A percentile compares a stretch with the other conserved stretches of the same genome.
Conservation (phyloP, 306 rosid genomes). For the Cucurbita argyrosperma region DNA sequence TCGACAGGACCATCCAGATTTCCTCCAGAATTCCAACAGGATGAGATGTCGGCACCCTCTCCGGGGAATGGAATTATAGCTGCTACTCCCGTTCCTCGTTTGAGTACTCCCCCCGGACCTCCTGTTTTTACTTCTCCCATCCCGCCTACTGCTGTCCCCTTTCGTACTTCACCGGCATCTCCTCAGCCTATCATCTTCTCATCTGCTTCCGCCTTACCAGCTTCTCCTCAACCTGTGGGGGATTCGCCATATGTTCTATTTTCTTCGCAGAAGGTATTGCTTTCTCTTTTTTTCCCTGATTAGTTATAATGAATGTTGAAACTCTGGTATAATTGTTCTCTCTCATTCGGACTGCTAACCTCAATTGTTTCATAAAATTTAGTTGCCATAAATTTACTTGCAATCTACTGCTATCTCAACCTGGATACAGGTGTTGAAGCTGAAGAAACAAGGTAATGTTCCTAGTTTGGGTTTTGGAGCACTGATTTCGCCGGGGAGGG, state of each 20-base stretch:
- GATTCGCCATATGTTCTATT: slow-evolving; percentile 70
- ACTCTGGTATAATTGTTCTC: not conserved
- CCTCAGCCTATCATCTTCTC: slow-evolving; percentile 90
- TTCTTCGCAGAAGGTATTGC: slow-evolving; percentile 73
- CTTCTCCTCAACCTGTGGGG: slow-evolving; percentile 23
- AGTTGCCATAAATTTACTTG: not conserved
- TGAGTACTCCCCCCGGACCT: slow-evolving; percentile 98
- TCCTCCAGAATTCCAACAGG: slow-evolving; percentile 51
- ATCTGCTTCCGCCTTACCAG: slow-evolving; percentile 43
- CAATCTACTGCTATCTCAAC: not conserved
- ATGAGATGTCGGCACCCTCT: slow-evolving; percentile 40
- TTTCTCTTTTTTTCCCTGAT: not conserved
- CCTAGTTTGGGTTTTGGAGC: slow-evolving; percentile 99
- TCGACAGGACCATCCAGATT: slow-evolving; percentile 33
- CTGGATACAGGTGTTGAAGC: slow-evolving; percentile 53
- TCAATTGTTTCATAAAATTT: not conserved
- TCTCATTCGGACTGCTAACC: not conserved
- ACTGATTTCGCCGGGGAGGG: slow-evolving; percentile 84
- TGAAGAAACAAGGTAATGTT: slow-evolving; percentile 76
- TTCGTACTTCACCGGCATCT: slow-evolving; percentile 77
- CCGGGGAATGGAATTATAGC: slow-evolving; percentile 53
- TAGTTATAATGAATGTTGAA: not conserved
- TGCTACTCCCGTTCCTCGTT: slow-evolving; percentile 57
- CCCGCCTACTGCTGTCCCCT: slow-evolving; percentile 90
- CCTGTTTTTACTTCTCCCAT: slow-evolving; percentile 88